Percentiles rank a stretch among this genome's conserved stretches.
Evolutionary conservation across 139 green algal species (phyloP).

Genomic region (Marvania coccoides): DNA sequence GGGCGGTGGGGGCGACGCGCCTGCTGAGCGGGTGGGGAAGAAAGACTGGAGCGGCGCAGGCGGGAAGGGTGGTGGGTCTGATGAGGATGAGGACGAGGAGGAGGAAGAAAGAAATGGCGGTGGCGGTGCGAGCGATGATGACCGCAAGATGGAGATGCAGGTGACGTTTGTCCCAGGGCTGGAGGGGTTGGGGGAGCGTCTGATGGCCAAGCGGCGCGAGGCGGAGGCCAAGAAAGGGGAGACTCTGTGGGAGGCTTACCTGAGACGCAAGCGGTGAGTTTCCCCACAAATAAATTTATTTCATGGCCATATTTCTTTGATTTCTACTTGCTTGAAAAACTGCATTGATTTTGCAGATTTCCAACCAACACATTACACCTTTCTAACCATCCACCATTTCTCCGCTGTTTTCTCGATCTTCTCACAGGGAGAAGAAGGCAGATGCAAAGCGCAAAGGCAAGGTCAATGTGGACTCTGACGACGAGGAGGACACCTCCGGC

Average conservation of each 20-base stretch:
- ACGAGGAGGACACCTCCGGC: slow-evolving; percentile 25
- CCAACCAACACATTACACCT: too few species aligned
- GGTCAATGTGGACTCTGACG: slow-evolving; percentile 11
- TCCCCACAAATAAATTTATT: too few species aligned
- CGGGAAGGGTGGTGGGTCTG: background rate
- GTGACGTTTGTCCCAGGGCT: slow-evolving; percentile 67
- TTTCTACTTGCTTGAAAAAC: too few species aligned
- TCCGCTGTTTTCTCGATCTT: background rate
- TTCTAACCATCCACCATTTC: too few species aligned
- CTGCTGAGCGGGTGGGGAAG: slow-evolving; percentile 28
- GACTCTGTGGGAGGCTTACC: slow-evolving; percentile 78
- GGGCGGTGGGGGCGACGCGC: background rate
- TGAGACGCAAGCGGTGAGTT: slow-evolving; percentile 27
- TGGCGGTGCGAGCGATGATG: background rate
- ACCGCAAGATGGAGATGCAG: slow-evolving; percentile 56
- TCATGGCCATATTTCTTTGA: too few species aligned
- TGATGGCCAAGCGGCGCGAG: slow-evolving; percentile 60
- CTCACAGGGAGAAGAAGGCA: slow-evolving; percentile 53
- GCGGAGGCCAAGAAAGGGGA: slow-evolving; percentile 40
- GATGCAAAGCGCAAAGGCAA: slow-evolving; percentile 39
- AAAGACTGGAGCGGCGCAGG: slow-evolving; percentile 44
- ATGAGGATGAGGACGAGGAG: slow-evolving; percentile 5
- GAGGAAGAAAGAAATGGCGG: slow-evolving; percentile 2
- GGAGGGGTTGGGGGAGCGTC: slow-evolving; percentile 58
- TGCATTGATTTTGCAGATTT: too few species aligned